Evolutionary conservation across 352 stramenopile genomes (phyloP).

Genomic region (Phytopythium aichiense): DNA sequence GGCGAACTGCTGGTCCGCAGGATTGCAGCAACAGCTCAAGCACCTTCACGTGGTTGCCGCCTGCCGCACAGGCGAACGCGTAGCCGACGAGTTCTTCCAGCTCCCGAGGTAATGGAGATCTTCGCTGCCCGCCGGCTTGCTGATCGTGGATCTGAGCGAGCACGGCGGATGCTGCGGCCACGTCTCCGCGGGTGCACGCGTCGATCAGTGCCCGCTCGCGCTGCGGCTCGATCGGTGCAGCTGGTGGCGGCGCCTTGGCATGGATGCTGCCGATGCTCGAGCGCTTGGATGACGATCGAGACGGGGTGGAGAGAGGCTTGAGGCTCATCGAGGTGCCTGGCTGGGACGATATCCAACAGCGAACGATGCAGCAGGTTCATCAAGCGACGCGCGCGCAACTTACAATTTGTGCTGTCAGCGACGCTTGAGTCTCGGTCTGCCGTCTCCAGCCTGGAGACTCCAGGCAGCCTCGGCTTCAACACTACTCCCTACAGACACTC

Average conservation of each 20-base stretch:
- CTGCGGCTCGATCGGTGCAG: neutral
- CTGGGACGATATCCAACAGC: neutral
- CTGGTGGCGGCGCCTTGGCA: neutral
- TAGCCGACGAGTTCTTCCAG: slow-evolving; percentile 19
- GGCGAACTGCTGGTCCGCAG: slow-evolving; percentile 8
- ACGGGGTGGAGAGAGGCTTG: neutral
- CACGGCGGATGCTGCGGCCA: neutral
- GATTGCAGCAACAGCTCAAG: slow-evolving; percentile 9
- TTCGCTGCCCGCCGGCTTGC: neutral
- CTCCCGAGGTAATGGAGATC: neutral
- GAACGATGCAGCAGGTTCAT: no score
- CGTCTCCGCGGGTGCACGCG: slow-evolving; percentile 1
- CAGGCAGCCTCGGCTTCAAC: neutral
- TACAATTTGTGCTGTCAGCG: neutral
- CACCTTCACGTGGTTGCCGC: slow-evolving; percentile 8
- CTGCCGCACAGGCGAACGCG: slow-evolving; percentile 14
- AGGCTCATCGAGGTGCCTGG: neutral
- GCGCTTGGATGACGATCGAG: neutral
- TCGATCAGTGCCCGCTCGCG: slow-evolving; percentile 2
- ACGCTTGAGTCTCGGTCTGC: neutral
- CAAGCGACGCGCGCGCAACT: neutral
- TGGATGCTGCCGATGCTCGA: neutral
- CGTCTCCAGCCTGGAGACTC: no score
- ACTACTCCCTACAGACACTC: neutral
- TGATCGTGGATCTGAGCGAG: neutral